These are phyloP conservation scores for Hawksworthiomyces lignivorus DNA, from an alignment of 2,329 filamentous ascomycete species.

Conservation along the genomic window DNA sequence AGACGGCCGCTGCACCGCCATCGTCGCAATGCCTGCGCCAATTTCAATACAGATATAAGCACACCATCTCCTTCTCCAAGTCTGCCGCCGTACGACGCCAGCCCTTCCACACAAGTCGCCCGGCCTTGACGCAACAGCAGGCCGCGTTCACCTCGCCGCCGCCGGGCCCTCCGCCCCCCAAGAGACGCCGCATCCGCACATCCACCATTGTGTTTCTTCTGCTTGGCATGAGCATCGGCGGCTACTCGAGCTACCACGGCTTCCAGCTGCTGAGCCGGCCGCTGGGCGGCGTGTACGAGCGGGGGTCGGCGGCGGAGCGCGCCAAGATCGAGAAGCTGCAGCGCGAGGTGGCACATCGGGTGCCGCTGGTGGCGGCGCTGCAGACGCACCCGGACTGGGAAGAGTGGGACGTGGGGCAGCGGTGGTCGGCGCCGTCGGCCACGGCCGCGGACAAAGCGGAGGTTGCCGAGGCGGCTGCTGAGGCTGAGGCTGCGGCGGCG, in stretches of 20 bases:
- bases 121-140: no score
- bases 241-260: not conserved
- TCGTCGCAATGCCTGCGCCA: no score
- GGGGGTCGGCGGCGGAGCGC: conserved; percentile 9
- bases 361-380: conserved; percentile 13
- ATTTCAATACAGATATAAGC: no score
- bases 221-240: conserved; percentile 2
- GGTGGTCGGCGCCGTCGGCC: not conserved
- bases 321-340: not conserved
- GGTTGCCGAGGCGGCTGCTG: not conserved
- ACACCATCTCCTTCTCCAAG: no score
- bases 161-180: not conserved
- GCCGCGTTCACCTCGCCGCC: no score
- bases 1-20: no score
- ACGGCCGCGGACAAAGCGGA: not conserved
- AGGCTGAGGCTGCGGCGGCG: not conserved
- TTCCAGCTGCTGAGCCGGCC: not conserved
- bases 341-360: not conserved
- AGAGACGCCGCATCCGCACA: not conserved
- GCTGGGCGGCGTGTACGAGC: not conserved
- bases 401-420: conserved; percentile 11
- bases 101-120: no score
- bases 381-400: conserved; percentile 12
- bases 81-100: no score
- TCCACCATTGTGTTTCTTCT: conserved; percentile 7